phyloP scores from a whole-genome alignment of 371 early-diverging fungal genomes.

The Mortierella sp. region DNA sequence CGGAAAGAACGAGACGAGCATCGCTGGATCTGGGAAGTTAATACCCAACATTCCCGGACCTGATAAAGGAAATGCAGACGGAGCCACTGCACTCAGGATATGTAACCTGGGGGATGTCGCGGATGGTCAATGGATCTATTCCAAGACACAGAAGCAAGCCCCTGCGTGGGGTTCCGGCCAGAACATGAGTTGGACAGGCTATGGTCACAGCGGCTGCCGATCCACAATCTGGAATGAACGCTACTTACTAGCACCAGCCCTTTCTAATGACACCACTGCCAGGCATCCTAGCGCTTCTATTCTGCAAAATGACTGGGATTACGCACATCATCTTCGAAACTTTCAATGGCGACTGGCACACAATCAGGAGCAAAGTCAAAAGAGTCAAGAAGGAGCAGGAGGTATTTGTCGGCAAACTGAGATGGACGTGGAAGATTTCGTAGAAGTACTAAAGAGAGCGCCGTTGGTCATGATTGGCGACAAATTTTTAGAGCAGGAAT shows the following conservation, averaged over 20 bases:
- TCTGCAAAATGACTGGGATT: constrained; percentile 16
- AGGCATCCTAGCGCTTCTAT: no score
- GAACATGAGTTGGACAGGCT: constrained; percentile 49
- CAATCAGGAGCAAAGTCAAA: background rate
- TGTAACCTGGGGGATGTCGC: constrained; percentile 36
- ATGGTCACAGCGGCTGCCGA: constrained; percentile 34
- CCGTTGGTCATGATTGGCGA: constrained; percentile 51
- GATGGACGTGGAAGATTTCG: constrained; percentile 36
- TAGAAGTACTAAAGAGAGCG: constrained; percentile 45
- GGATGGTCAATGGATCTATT: constrained; percentile 29
- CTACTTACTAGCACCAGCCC: constrained; percentile 36
- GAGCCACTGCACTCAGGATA: constrained; percentile 6
- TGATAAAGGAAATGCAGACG: background rate
- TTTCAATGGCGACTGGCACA: constrained; percentile 23
- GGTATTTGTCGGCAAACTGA: constrained; percentile 26
- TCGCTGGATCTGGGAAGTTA: background rate
- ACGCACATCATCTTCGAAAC: constrained; percentile 20
- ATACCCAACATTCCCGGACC: background rate
- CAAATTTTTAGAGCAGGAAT: constrained; percentile 48
- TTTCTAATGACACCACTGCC: background rate
- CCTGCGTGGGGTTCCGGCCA: background rate
- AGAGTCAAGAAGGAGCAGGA: background rate
- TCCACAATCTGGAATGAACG: constrained; percentile 52
- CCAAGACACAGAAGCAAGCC: background rate
- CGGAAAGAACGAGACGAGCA: background rate